Evolutionary conservation across 2,329 filamentous ascomycete species (phyloP).

Genomic region (Ceratocystis lukuohia): DNA sequence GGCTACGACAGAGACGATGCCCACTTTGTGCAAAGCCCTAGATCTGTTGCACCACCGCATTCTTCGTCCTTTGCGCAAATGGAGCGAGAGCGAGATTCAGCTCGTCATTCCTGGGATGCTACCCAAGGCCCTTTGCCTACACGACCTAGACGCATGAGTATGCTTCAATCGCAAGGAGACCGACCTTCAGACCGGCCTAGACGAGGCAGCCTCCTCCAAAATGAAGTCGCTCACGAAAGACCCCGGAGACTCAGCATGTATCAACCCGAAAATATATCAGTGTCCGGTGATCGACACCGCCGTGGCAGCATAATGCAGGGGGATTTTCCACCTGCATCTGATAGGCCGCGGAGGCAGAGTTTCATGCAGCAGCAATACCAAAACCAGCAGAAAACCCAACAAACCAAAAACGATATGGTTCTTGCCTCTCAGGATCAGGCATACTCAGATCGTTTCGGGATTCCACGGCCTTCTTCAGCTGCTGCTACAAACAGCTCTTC

Average conservation of each 20-base stretch:
- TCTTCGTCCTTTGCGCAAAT: conserved; percentile 7
- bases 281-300: not conserved
- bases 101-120: conserved; percentile 10
- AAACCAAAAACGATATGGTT: not conserved
- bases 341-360: conserved; percentile 2
- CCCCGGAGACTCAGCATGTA: conserved; percentile 9
- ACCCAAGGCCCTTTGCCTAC: not conserved
- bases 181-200: not conserved
- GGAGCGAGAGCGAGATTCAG: conserved; percentile 5
- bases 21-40: conserved; percentile 7
- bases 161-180: conserved; percentile 1
- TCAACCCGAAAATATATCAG: not conserved
- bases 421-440: not conserved
- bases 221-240: conserved; percentile 8
- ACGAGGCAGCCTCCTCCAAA: conserved; percentile 8
- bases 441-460: not conserved
- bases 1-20: not conserved
- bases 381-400: conserved; percentile 10
- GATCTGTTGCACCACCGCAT: not conserved
- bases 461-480: conserved; percentile 14
- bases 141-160: not conserved
- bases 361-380: conserved; percentile 12
- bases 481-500: conserved; percentile 18
- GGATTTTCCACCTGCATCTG: not conserved
- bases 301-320: conserved; percentile 4